phyloP scores from a whole-genome alignment of 805 yeast species.

The Blastobotrys chiropterorum region DNA sequence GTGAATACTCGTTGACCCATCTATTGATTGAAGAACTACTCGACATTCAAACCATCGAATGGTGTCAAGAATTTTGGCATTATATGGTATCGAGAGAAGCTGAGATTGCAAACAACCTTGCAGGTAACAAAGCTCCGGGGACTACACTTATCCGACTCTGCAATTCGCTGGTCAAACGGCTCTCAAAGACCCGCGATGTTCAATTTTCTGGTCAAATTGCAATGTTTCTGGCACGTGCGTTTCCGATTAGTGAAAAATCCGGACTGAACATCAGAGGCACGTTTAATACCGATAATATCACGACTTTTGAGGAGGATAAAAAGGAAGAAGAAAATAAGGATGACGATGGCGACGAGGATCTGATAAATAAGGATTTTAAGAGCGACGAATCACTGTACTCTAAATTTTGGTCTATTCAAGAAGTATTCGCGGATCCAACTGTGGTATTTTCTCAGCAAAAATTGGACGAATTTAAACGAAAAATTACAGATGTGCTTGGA shows the following conservation, averaged over 20 bases:
- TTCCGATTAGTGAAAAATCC: conserved; percentile 32
- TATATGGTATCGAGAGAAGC: conserved; percentile 27
- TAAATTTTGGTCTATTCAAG: conserved; percentile 29
- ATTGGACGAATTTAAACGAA: conserved; percentile 13
- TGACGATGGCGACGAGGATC: conserved; percentile 10
- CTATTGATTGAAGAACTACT: conserved; percentile 29
- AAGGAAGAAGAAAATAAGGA: conserved; percentile 2
- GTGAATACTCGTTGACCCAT: conserved; percentile 21
- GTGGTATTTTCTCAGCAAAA: conserved; percentile 9
- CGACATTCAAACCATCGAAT: conserved; percentile 29
- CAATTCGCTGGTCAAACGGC: conserved; percentile 29
- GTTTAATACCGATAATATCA: conserved; percentile 30
- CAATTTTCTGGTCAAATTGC: conserved; percentile 31
- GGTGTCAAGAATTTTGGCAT: conserved; percentile 33
- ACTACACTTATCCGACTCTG: conserved; percentile 31
- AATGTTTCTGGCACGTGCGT: conserved; percentile 31
- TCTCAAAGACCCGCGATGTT: conserved; percentile 30
- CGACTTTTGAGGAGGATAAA: conserved; percentile 15
- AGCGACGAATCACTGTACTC: conserved; percentile 16
- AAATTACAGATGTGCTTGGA: conserved; percentile 16
- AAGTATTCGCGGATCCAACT: conserved; percentile 25
- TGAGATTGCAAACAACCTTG: conserved; percentile 20
- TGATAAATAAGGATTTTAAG: background rate
- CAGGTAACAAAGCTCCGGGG: conserved; percentile 30
- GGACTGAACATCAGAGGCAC: conserved; percentile 33